Base-by-base conservation (phyloP, 2,329 filamentous ascomycete genomes). In the Aaosphaeria pasadenensis region DNA sequence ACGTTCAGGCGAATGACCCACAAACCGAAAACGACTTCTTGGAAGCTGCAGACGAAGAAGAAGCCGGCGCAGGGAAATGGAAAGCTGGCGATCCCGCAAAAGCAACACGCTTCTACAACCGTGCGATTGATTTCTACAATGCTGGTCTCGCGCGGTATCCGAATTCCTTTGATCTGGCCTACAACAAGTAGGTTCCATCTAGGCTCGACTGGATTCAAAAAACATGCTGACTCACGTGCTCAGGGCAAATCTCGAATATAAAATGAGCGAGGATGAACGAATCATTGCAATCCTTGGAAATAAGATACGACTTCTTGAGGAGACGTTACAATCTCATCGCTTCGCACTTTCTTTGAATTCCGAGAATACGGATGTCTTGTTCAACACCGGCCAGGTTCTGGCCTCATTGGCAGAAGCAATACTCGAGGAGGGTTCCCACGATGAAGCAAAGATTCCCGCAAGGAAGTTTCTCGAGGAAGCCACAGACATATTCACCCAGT, bases 31-130 rank as follows among this genome's bases (percentile, higher is more conserved):
- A 88, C 71, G 86, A 88, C 54, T 89, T 82, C 58, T 76, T 87
- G 45, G 83, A 82, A 51, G 81, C 78, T 28, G 86, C 85, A 7
- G 85, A 88, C 46, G 80, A 85, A 31, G 77, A 83, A 50, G 86
- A 90, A 70, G 84, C 88, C 66, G 83, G 83, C 5, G 86, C 84
- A 5, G 85, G 86, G 52, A 90, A 90, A 77, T 88, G 86, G 83
- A 77, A 86, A 43, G 85, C 80, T 35, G 87, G 86, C 24, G 86
- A 90, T 64, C 78, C 83, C 17, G 80, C 76, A 43, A 89, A 89
- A 59, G 79, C 81, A 4, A 75, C 77, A 53, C 74, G 83, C 42
- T 83, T 83, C 56, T 84, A 82, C 61, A 76, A 83, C 54, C 75
- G 84, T 52, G 86, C 87, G 9, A 78, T 88, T 45, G 79, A 86